Conservation (phyloP, 345 rosid genomes). For the Gossypium raimondii region DNA sequence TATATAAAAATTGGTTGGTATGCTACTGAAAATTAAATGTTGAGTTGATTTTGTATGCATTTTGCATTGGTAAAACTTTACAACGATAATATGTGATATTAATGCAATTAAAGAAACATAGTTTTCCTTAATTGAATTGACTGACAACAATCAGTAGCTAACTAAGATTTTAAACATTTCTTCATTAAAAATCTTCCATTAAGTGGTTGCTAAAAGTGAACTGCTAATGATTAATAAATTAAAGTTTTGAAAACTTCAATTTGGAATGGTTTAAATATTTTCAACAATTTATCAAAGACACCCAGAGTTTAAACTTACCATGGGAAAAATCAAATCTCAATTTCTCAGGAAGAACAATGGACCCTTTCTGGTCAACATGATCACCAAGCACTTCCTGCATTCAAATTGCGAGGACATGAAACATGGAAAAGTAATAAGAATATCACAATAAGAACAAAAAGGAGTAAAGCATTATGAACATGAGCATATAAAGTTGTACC, state of each 20-base stretch:
- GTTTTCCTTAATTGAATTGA: background rate
- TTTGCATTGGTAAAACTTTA: background rate
- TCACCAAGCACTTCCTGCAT: conserved; percentile 86
- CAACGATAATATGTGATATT: background rate
- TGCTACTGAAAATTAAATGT: background rate
- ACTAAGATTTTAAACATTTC: background rate
- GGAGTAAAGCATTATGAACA: background rate
- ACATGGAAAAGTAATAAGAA: background rate
- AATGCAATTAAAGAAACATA: background rate
- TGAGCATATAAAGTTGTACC: conserved; percentile 24
- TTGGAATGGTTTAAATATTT: background rate
- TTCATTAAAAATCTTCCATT: background rate
- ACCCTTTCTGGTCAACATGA: conserved; percentile 98
- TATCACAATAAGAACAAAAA: background rate
- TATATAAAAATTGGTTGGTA: background rate
- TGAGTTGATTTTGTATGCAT: background rate
- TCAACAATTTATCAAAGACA: background rate
- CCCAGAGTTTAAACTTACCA: conserved; percentile 40
- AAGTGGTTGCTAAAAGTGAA: background rate
- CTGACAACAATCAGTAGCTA: background rate
- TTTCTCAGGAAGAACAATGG: conserved; percentile 95
- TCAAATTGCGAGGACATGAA: conserved; percentile 14
- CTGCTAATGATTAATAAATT: background rate
- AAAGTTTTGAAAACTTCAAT: background rate
- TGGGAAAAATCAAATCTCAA: conserved; percentile 96